Percentiles rank a stretch among this genome's conserved stretches.
Conservation (phyloP, 2,329 filamentous ascomycete genomes). For the Aureobasidium leucospermi region DNA sequence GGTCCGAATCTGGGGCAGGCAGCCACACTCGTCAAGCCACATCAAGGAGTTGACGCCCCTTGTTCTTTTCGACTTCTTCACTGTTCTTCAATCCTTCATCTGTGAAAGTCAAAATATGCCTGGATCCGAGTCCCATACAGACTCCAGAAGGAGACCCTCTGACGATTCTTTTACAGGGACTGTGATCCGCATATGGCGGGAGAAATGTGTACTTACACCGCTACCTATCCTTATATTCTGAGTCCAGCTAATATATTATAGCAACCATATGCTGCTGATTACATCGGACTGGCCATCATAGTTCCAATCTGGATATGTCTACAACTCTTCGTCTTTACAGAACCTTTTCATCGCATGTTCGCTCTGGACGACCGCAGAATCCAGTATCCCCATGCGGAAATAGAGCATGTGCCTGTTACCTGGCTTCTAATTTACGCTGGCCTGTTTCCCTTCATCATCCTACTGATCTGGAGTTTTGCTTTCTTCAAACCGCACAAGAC, state of each 20-base stretch:
- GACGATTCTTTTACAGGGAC: slow-evolving; percentile 6
- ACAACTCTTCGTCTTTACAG: slow-evolving; percentile 60
- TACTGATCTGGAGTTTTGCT: slow-evolving; percentile 57
- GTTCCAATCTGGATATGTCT: slow-evolving; percentile 55
- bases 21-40: not conserved
- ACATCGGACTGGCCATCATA: slow-evolving; percentile 69
- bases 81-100: not conserved
- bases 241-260: slow-evolving; percentile 28
- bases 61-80: not conserved
- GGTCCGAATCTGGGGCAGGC: not conserved
- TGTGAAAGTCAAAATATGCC: slow-evolving; percentile 11
- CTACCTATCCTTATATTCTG: too few relatives aligned
- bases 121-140: slow-evolving; percentile 16
- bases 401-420: slow-evolving; percentile 71
- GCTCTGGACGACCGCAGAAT: slow-evolving; percentile 77
- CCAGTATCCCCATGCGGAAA: slow-evolving; percentile 75
- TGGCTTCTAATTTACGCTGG: slow-evolving; percentile 76
- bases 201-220: slow-evolving; percentile 14
- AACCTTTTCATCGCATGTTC: slow-evolving; percentile 94
- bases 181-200: slow-evolving; percentile 14
- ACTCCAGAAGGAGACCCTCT: slow-evolving; percentile 5
- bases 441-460: slow-evolving; percentile 58
- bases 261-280: slow-evolving; percentile 83
- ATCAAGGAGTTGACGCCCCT: not conserved
- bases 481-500: slow-evolving; percentile 66